phyloP scores from a whole-genome alignment of 495 filamentous ascomycete species.

The Thermochaetoides thermophila region DNA sequence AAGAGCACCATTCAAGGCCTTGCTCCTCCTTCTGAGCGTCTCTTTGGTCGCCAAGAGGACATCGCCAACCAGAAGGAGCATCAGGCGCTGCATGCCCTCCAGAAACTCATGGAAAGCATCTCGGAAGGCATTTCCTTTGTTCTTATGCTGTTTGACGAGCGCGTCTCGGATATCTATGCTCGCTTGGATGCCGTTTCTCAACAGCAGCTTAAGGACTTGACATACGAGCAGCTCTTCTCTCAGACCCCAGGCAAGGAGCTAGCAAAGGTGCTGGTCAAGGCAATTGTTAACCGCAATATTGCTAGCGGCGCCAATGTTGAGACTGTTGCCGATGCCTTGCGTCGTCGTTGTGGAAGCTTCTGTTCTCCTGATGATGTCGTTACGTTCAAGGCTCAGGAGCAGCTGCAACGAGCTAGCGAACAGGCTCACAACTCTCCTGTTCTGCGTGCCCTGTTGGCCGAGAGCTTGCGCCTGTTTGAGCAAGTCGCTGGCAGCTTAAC shows the following conservation, averaged over 20 bases:
- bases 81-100: slow-evolving; percentile 73
- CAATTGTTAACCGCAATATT: slow-evolving; percentile 95
- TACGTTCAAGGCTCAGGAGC: slow-evolving; percentile 95
- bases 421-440: slow-evolving; percentile 55
- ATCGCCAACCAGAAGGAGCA: slow-evolving; percentile 83
- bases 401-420: slow-evolving; percentile 74
- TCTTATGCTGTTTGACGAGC: slow-evolving; percentile 81
- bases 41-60: slow-evolving; percentile 71
- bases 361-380: slow-evolving; percentile 94
- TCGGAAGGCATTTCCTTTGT: slow-evolving; percentile 95
- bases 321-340: slow-evolving; percentile 82
- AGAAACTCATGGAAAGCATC: slow-evolving; percentile 66
- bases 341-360: slow-evolving; percentile 85
- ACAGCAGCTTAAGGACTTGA: slow-evolving; percentile 56
- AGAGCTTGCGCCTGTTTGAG: slow-evolving; percentile 76
- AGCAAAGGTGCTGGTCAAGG: slow-evolving; percentile 93
- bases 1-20: slow-evolving; percentile 84
- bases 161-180: slow-evolving; percentile 74
- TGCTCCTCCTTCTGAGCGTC: slow-evolving; percentile 66
- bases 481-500: slow-evolving; percentile 70
- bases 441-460: slow-evolving; percentile 69
- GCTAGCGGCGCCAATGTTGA: slow-evolving; percentile 91
- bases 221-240: slow-evolving; percentile 76
- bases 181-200: slow-evolving; percentile 55
- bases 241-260: slow-evolving; percentile 65